Percentiles rank a stretch among this genome's conserved stretches.
Conservation (phyloP, 2,329 filamentous ascomycete species). For the Colletotrichum tamarilloi region DNA sequence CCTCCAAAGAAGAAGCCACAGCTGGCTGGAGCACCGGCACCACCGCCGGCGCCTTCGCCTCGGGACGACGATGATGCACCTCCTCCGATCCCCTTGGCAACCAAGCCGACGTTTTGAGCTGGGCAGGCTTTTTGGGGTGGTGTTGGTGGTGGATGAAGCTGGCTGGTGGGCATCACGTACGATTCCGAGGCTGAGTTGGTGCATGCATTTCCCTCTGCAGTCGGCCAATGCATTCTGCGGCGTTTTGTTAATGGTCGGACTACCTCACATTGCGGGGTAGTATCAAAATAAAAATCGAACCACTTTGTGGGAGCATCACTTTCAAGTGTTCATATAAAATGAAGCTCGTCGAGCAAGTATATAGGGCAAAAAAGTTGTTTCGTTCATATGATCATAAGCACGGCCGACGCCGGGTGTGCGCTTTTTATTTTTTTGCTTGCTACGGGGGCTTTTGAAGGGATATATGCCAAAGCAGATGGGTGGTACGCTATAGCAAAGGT, state of each 20-base stretch:
- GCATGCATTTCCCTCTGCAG: not conserved
- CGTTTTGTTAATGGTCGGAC: conserved; percentile 22
- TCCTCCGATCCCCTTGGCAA: conserved; percentile 65
- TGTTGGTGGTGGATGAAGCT: too few relatives aligned
- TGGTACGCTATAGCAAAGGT: conserved; percentile 33
- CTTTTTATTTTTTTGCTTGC: conserved; percentile 34
- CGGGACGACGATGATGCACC: conserved; percentile 47
- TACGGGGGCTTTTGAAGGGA: conserved; percentile 35
- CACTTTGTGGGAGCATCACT: not conserved
- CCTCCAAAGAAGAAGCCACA: conserved; percentile 64
- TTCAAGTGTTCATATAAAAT: not conserved
- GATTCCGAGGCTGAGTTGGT: not conserved
- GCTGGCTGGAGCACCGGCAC: conserved; percentile 41
- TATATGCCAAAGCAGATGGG: conserved; percentile 37
- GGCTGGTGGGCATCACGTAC: not conserved
- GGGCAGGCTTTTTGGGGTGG: not conserved
- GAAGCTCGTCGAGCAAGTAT: not conserved
- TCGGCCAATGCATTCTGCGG: conserved; percentile 21
- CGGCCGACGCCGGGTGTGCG: conserved; percentile 27
- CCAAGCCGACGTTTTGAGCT: conserved; percentile 59
- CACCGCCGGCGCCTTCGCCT: conserved; percentile 22
- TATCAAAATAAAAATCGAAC: not conserved
- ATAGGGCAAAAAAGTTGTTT: not conserved
- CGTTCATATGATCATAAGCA: conserved; percentile 1
- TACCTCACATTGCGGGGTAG: not conserved